Conservation (phyloP, 2,329 filamentous ascomycete genomes). For the Dactylellina parvicollis region DNA sequence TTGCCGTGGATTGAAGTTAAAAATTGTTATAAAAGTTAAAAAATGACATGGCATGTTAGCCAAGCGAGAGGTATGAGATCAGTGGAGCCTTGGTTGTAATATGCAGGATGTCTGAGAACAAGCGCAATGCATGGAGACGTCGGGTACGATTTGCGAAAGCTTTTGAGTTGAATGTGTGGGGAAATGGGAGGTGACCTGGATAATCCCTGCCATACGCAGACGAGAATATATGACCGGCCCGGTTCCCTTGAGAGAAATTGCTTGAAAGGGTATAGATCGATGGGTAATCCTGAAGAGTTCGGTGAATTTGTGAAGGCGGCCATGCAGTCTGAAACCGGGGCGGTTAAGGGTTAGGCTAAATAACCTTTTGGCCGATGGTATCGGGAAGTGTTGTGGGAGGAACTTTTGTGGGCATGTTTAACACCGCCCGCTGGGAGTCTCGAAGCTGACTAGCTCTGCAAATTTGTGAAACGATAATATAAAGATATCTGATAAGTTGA, state of each 20-base stretch:
- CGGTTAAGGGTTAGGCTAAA: slow-evolving; percentile 54
- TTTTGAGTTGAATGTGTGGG: slow-evolving; percentile 53
- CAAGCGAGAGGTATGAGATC: slow-evolving; percentile 17
- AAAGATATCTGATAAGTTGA: background rate
- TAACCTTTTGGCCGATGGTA: background rate
- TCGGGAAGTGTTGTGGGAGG: background rate
- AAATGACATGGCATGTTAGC: slow-evolving; percentile 16
- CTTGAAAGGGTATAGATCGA: slow-evolving; percentile 27
- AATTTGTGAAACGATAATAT: background rate
- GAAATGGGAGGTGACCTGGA: slow-evolving; percentile 34
- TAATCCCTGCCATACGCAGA: slow-evolving; percentile 21
- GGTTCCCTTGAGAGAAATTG: slow-evolving; percentile 37
- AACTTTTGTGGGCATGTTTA: background rate
- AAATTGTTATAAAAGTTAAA: slow-evolving; percentile 30
- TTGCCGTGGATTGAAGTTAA: slow-evolving; percentile 44
- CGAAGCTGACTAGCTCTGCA: background rate
- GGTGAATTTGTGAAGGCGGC: slow-evolving; percentile 21
- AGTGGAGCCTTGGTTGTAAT: slow-evolving; percentile 42
- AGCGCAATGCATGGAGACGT: background rate
- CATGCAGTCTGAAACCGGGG: slow-evolving; percentile 51
- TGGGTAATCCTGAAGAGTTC: slow-evolving; percentile 37
- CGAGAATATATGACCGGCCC: slow-evolving; percentile 47
- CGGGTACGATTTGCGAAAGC: slow-evolving; percentile 10
- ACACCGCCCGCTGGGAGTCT: background rate
- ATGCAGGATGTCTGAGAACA: slow-evolving; percentile 27